Evolutionary conservation across 768 basidiomycete species (phyloP).

Genomic region (Lentinula sp.): DNA sequence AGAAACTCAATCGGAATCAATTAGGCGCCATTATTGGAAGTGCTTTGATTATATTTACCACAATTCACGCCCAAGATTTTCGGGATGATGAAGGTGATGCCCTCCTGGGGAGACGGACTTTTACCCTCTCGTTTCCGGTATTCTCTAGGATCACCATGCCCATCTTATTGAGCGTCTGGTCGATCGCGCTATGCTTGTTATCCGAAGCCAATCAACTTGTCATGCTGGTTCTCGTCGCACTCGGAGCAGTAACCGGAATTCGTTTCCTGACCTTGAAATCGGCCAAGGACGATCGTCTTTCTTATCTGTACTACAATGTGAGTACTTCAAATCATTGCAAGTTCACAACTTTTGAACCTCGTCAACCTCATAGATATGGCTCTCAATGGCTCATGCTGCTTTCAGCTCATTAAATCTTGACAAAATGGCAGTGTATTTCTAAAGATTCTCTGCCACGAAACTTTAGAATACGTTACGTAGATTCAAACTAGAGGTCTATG

Average conservation of each 20-base stretch:
- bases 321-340: neutral
- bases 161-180: neutral
- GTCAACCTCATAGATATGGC: neutral
- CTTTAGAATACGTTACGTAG: no score
- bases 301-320: slow-evolving; percentile 5
- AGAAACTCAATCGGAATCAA: neutral
- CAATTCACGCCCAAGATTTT: slow-evolving; percentile 32
- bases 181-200: neutral
- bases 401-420: neutral
- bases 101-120: slow-evolving; percentile 20
- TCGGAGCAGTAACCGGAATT: neutral
- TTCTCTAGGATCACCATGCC: slow-evolving; percentile 16
- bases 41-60: slow-evolving; percentile 23
- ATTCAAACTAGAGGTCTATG: no score
- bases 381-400: neutral
- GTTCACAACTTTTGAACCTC: neutral
- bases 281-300: neutral
- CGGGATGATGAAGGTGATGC: slow-evolving; percentile 24
- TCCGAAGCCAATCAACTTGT: neutral
- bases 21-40: slow-evolving; percentile 13
- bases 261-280: neutral
- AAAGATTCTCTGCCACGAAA: no score
- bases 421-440: no score
- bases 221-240: neutral
- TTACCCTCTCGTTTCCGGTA: slow-evolving; percentile 25